Percentiles rank a stretch among this genome's conserved stretches.
Evolutionary conservation across 768 basidiomycete genomes (phyloP).

Genomic region (Lentinus tigrinus): DNA sequence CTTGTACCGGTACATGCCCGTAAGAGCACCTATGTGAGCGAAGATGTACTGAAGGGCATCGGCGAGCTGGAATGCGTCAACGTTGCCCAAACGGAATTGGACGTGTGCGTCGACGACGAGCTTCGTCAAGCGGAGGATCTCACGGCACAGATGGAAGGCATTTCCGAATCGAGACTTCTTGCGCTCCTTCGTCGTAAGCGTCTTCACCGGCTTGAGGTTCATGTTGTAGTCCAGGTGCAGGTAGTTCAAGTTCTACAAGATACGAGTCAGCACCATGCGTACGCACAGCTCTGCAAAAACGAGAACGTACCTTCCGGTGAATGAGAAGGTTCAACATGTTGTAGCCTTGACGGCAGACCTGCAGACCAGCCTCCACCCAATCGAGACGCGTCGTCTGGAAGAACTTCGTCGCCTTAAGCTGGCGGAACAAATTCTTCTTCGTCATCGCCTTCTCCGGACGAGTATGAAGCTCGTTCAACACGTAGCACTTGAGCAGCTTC

Average conservation of each 20-base stretch:
- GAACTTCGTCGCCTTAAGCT: slow-evolving; percentile 98
- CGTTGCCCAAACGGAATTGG: slow-evolving; percentile 96
- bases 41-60: slow-evolving; percentile 99
- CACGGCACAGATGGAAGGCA: slow-evolving; percentile 96
- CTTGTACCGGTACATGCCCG: slow-evolving; percentile 99
- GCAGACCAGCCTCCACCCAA: slow-evolving; percentile 98
- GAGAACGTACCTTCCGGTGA: slow-evolving; percentile 79
- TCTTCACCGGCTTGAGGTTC: slow-evolving; percentile 98
- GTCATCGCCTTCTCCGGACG: slow-evolving; percentile 94
- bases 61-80: slow-evolving; percentile 98
- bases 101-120: slow-evolving; percentile 99
- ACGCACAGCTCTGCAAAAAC: not conserved
- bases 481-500: slow-evolving; percentile 93
- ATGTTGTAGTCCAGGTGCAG: slow-evolving; percentile 97
- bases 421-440: slow-evolving; percentile 95
- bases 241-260: slow-evolving; percentile 78
- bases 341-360: slow-evolving; percentile 98
- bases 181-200: slow-evolving; percentile 97
- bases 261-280: not conserved
- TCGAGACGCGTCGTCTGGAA: slow-evolving; percentile 98
- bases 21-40: slow-evolving; percentile 94
- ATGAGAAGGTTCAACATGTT: slow-evolving; percentile 99
- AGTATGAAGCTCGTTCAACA: slow-evolving; percentile 90
- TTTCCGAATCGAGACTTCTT: slow-evolving; percentile 99
- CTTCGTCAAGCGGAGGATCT: slow-evolving; percentile 96